Base-by-base conservation (phyloP, 2,329 filamentous ascomycete genomes). In the Colletotrichum sp. region DNA sequence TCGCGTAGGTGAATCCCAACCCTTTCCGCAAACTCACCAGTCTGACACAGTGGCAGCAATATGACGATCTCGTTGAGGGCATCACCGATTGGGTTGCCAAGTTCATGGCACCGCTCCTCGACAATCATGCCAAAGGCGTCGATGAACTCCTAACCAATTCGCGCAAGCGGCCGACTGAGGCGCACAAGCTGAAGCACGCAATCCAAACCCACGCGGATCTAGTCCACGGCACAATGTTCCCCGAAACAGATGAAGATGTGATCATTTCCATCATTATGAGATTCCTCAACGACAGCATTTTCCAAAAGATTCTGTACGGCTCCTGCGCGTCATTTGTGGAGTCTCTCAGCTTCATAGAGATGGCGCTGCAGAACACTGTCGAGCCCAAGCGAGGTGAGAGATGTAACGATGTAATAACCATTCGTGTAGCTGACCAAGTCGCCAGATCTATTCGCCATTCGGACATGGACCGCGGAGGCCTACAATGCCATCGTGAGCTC, bases 241-340 rank as follows among this genome's bases (percentile, higher is more conserved):
- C 85, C 1, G 84, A 85, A 57, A 85, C 84, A 4, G 85, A 86
- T 57, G 81, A 85, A 12, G 84, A 86, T 24, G 79, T 86, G 10
- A 58, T 85, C 21, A 79, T 81, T 21, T 82, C 83, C 18, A 75
- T 85, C 13, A 80, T 85, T 26, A 78, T 85, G 80, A 80, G 85
- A 48, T 84, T 79, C 38, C 77, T 86, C 24, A 78, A 84, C 26
- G 82, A 84, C 52, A 79, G 82, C 28, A 82, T 86, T 58, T 86
- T 86, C 69, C 80, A 84, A 63, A 79, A 79, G 55, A 78, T 80
- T 7, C 74, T 86, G 8, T 85, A 83, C 64, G 82, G 82, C 5
- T 66, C 77, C 10, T 67, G 79, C 6, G 67, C 77, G 1, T 61
- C 73, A 9, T 77, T 79, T 18, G 81, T 82, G 6, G 80, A 82